Evolutionary conservation across 83 land plant genomes (phyloP).

Genomic region (Picea abies): DNA sequence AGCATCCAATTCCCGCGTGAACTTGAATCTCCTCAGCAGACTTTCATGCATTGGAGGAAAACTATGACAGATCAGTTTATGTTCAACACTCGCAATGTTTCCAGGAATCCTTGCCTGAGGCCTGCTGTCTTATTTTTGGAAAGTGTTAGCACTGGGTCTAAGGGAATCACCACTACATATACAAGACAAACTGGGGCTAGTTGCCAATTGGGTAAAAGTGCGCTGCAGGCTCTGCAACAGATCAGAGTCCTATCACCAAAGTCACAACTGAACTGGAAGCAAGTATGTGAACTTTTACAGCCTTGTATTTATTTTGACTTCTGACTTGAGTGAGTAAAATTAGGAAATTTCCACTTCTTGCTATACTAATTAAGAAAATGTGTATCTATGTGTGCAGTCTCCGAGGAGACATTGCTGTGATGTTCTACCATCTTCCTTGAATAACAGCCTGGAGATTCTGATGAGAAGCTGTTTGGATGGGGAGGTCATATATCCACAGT

Average conservation of each 20-base stretch:
- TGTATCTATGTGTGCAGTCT: conserved; percentile 18
- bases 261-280: conserved; percentile 18
- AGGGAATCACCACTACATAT: conserved; percentile 30
- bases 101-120: conserved; percentile 48
- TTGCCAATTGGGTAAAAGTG: conserved; percentile 43
- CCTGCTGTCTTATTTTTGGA: conserved; percentile 58
- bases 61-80: conserved; percentile 26
- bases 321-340: not conserved
- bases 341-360: not conserved
- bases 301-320: not conserved
- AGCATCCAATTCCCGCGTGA: conserved; percentile 41
- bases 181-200: conserved; percentile 13
- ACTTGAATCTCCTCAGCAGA: conserved; percentile 46
- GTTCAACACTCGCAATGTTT: conserved; percentile 49
- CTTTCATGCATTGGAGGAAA: conserved; percentile 60
- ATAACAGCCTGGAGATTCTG: not conserved
- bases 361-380: not conserved
- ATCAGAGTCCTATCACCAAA: conserved; percentile 37
- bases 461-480: conserved; percentile 17
- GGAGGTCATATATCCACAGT: conserved; percentile 13
- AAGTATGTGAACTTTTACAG: conserved; percentile 9
- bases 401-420: conserved; percentile 41
- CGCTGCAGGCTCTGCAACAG: conserved; percentile 28
- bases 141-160: conserved; percentile 4
- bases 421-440: conserved; percentile 8